Conservation (phyloP, 768 basidiomycete species). For the Leccinum pellstonianum region DNA sequence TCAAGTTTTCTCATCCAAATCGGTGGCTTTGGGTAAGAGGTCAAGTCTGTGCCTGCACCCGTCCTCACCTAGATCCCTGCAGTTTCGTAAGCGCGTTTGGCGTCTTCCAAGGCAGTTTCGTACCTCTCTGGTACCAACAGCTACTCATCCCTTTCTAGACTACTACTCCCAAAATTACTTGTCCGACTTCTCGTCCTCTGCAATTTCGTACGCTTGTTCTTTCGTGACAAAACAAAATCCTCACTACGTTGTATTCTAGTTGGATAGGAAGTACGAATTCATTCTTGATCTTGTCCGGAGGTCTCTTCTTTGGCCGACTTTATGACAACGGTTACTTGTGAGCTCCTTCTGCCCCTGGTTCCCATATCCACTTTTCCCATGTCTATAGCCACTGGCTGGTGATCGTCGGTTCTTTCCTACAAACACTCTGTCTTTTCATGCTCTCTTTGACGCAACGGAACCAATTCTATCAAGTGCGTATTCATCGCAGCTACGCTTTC, state of each 20-base stretch:
- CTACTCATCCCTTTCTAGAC: slow-evolving; percentile 25
- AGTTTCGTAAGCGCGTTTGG: slow-evolving; percentile 40
- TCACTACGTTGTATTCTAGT: slow-evolving; percentile 15
- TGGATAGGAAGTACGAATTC: slow-evolving; percentile 53
- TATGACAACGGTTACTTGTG: slow-evolving; percentile 55
- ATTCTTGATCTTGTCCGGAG: slow-evolving; percentile 42
- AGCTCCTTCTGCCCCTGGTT: slow-evolving; percentile 3
- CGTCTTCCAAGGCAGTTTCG: slow-evolving; percentile 38
- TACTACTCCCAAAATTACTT: slow-evolving; percentile 40
- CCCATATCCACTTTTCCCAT: neutral
- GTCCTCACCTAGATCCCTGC: neutral
- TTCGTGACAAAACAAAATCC: neutral
- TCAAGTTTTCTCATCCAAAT: slow-evolving; percentile 37
- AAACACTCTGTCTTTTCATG: slow-evolving; percentile 42
- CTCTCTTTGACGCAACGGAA: slow-evolving; percentile 39
- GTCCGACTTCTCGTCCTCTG: slow-evolving; percentile 35
- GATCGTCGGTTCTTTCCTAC: slow-evolving; percentile 43
- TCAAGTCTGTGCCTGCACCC: neutral
- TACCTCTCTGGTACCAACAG: neutral
- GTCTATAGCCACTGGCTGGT: slow-evolving; percentile 41
- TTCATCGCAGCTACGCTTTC: slow-evolving; percentile 13
- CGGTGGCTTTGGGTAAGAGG: slow-evolving; percentile 36
- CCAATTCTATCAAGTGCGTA: slow-evolving; percentile 37
- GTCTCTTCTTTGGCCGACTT: slow-evolving; percentile 47
- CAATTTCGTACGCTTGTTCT: slow-evolving; percentile 33